Evolutionary conservation across 116 monocot species (phyloP).

Genomic region (Cymodocea nodosa): DNA sequence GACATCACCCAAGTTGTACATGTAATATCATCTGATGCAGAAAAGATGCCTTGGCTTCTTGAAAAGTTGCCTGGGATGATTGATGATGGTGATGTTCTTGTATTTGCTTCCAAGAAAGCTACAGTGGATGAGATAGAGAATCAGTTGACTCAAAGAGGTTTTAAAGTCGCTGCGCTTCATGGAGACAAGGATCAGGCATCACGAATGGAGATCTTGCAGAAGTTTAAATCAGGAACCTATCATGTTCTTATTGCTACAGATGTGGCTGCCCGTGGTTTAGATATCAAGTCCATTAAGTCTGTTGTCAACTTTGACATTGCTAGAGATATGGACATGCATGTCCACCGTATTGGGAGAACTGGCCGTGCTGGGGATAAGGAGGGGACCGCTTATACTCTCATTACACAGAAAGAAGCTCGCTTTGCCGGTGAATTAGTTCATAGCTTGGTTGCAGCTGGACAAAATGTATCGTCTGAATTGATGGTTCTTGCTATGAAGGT

Average conservation of each 20-base stretch:
- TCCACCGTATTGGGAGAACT: slow-evolving; percentile 97
- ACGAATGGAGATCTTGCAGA: slow-evolving; percentile 84
- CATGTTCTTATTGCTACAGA: slow-evolving; percentile 97
- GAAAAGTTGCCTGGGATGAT: slow-evolving; percentile 76
- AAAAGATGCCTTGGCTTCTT: slow-evolving; percentile 94
- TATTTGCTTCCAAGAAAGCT: slow-evolving; percentile 91
- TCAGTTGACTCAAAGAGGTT: slow-evolving; percentile 53
- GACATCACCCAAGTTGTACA: slow-evolving; percentile 90
- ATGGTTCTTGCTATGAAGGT: slow-evolving; percentile 99
- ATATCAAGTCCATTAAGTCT: slow-evolving; percentile 96
- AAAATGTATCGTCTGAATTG: slow-evolving; percentile 75
- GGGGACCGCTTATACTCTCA: slow-evolving; percentile 85
- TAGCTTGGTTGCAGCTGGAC: slow-evolving; percentile 88
- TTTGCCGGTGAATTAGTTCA: slow-evolving; percentile 97
- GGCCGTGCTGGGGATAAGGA: slow-evolving; percentile 99
- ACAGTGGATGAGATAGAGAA: slow-evolving; percentile 88
- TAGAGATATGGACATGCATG: slow-evolving; percentile 99
- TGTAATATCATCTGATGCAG: slow-evolving; percentile 81
- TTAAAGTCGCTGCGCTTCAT: slow-evolving; percentile 86
- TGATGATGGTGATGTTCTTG: slow-evolving; percentile 96
- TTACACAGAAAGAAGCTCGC: slow-evolving; percentile 87
- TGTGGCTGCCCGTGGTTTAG: slow-evolving; percentile 98
- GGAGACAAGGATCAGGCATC: slow-evolving; percentile 99
- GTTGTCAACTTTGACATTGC: slow-evolving; percentile 98
- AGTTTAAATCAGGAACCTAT: slow-evolving; percentile 81